Evolutionary conservation across 1,139 yeast species (phyloP), one percentile per base, ranked within the genome.

Genomic region (Taiozyma onychis): DNA sequence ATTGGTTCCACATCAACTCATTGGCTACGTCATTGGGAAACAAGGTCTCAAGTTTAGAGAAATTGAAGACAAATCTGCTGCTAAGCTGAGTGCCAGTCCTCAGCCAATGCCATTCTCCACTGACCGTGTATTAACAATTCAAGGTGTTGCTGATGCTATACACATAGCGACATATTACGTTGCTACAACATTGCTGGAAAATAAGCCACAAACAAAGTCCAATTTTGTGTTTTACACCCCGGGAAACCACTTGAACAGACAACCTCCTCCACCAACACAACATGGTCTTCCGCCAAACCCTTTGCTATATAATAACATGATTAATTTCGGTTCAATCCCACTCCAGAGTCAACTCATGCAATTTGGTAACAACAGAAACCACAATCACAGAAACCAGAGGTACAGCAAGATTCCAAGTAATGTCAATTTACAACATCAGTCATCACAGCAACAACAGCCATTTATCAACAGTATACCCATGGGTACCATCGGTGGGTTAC

Each of bases 71-170:
- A 77, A 78, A 52, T 86, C 96, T 9, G 91, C 95, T 5, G 95
- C 96, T 3, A 77, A 80, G 55, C 74, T 90, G 52, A 80, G 78
- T 56, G 95, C 96, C 2, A 88, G 88, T 22, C 93, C 87, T 48
- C 79, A 80, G 46, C 79, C 85, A 22, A 72, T 90, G 57, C 90
- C 96, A 1, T 78, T 78, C 54, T 86, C 95, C 1, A 88, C 93
- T 16, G 97, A 90, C 65, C 76, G 96, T 52, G 74, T 87, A 6
- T 70, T 90, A 49, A 76, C 83, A 32, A 77, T 90, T 21, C 73
- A 77, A 14, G 97, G 97, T 5, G 95, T 86, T 11, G 90, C 91
- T 4, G 95, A 87, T 68, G 91, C 96, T 3, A 80, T 90, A 47
- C 95, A 88, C 62, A 86, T 88, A 58, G 97, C 97, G 8, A 74